Conservation (phyloP, 1,284 basidiomycete species). For the Leccinum laetum region DNA sequence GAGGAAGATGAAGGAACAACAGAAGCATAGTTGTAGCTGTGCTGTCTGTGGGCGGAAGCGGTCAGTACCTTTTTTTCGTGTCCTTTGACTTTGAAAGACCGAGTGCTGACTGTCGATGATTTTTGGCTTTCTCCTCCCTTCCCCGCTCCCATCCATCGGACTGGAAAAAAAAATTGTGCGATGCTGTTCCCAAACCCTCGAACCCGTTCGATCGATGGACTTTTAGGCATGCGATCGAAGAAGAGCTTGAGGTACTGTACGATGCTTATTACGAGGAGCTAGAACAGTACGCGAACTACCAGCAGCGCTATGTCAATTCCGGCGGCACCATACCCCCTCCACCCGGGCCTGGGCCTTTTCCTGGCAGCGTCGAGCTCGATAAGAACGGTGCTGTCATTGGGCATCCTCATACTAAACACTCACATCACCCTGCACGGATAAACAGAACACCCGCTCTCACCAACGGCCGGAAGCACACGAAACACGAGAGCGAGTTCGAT, state of each 20-base stretch:
- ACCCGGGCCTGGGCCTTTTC: constrained; percentile 96
- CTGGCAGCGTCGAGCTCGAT: constrained; percentile 96
- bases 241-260: constrained; percentile 98
- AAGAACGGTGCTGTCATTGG: constrained; percentile 84
- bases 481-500: constrained; percentile 62
- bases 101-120: constrained; percentile 37
- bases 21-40: constrained; percentile 94
- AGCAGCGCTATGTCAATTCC: constrained; percentile 89
- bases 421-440: constrained; percentile 40
- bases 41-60: constrained; percentile 97
- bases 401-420: constrained; percentile 45
- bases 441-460: constrained; percentile 34
- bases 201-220: constrained; percentile 23
- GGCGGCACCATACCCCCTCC: constrained; percentile 88
- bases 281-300: constrained; percentile 97
- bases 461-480: constrained; percentile 51
- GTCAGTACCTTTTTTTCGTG: constrained; percentile 50
- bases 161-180: constrained; percentile 18
- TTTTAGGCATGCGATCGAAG: constrained; percentile 91
- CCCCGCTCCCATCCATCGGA: constrained; percentile 19
- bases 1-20: constrained; percentile 99
- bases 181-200: constrained; percentile 14
- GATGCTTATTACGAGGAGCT: constrained; percentile 99
- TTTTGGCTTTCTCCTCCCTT: constrained; percentile 22
- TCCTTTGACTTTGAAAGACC: constrained; percentile 23